These are phyloP conservation scores for Paramecium sonneborni DNA, from an alignment of 73 alveolate genomes.

Conservation along the genomic window DNA sequence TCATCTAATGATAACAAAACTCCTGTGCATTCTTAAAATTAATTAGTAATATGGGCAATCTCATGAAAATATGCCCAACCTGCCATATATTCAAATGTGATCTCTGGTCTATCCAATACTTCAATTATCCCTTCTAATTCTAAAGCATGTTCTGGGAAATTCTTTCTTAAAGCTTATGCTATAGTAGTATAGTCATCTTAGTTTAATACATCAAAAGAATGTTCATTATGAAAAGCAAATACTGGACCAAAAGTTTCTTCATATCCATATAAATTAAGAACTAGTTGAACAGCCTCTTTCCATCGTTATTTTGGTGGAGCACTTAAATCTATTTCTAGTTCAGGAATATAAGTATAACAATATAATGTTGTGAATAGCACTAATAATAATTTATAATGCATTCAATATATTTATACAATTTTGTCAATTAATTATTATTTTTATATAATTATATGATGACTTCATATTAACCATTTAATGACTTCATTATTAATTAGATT, in stretches of 20 bases:
- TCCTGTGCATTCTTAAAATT: background rate
- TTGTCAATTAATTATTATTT: no score
- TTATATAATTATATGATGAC: background rate
- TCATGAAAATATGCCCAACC: conserved; percentile 11
- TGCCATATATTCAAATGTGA: background rate
- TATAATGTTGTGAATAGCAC: background rate
- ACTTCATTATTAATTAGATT: background rate
- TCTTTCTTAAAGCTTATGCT: background rate
- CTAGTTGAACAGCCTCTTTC: background rate
- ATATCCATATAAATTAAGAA: background rate
- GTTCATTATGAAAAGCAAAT: background rate
- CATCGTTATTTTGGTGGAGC: background rate
- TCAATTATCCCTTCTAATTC: background rate
- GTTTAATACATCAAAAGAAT: background rate
- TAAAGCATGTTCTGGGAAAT: background rate
- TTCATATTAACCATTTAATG: background rate
- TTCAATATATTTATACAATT: no score
- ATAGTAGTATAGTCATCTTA: background rate
- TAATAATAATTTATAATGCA: background rate
- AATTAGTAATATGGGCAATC: background rate
- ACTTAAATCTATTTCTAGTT: background rate
- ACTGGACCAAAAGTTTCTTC: background rate
- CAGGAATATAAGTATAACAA: background rate
- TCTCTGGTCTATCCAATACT: background rate
- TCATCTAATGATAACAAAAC: background rate